Evolutionary conservation across 106 monocot genomes (phyloP), one percentile per base, ranked within the genome.

Genomic region (Allium sativum): DNA sequence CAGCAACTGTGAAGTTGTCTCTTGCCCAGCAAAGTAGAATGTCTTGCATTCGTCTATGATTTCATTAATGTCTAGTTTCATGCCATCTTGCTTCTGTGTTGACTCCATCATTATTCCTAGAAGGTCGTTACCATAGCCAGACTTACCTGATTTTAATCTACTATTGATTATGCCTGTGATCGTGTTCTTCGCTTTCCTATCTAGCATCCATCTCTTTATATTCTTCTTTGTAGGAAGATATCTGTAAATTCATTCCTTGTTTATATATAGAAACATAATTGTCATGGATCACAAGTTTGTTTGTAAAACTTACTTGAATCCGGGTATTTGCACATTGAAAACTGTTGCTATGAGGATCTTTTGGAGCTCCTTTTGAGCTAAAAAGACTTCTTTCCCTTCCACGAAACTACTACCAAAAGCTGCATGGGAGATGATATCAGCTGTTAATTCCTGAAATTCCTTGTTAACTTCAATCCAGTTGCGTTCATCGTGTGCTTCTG

Each of bases 401-500:
- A 17, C 21, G 19, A 50, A 73, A 52, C 77, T 76, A 65, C 70
- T 78, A 1, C 89, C 89, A 10, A 89, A 84, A 17, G 77, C 81
- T 11, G 81, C 68, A 56, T 71, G 84, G 4, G 78, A 81, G 74
- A 89, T 89, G 3, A 84, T 53, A 60, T 84, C 70, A 10, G 78
- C 81, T 12, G 81, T 84, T 12, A 89, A 67, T 57, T 84, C 81
- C 18, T 78, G 52, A 51, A 89, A 81, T 21, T 76, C 47, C 7
- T 7, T 42, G 51, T 63, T 55, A 6, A 83, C 22, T 45, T 83
- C 82, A 12, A 86, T 52, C 20, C 51, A 64, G 8, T 22, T 42
- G 31, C 5, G 31, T 31, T 5, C 31, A 31, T 31, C 31, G 0
- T 31, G 4, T 8, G 45, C 22, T 21, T 57, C 19, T 21, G 42